Evolutionary conservation across 176 grass and related monocot genomes (phyloP).

Genomic region (Melocanna baccifera): DNA sequence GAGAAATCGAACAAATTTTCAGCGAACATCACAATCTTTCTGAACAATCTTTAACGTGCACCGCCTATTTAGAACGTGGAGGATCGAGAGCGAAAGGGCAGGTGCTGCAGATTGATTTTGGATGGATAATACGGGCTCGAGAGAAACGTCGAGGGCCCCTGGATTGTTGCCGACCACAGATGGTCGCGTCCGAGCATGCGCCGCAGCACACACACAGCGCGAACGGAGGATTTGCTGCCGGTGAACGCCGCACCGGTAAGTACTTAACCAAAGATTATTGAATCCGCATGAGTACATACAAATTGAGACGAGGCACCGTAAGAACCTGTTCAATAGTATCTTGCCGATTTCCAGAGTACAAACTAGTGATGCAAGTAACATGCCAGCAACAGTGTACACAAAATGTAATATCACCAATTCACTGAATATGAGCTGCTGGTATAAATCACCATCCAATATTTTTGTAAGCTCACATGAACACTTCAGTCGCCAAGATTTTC

Average conservation of each 20-base stretch:
- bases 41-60: background rate
- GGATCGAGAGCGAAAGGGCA: conserved; percentile 14
- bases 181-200: background rate
- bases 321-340: background rate
- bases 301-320: background rate
- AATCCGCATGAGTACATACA: background rate
- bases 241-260: background rate
- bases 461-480: background rate
- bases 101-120: background rate
- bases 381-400: background rate
- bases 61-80: conserved; percentile 27
- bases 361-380: background rate
- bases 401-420: background rate
- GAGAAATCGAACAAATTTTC: background rate
- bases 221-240: background rate
- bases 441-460: background rate
- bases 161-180: conserved; percentile 1
- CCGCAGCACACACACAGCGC: background rate
- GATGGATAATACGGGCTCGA: background rate
- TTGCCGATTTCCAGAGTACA: background rate
- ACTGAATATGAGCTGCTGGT: background rate
- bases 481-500: background rate
- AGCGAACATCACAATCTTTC: background rate
- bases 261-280: too few species aligned
- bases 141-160: background rate